Conservation (phyloP, 305 asterid species). For the Nicotiana rustica region DNA sequence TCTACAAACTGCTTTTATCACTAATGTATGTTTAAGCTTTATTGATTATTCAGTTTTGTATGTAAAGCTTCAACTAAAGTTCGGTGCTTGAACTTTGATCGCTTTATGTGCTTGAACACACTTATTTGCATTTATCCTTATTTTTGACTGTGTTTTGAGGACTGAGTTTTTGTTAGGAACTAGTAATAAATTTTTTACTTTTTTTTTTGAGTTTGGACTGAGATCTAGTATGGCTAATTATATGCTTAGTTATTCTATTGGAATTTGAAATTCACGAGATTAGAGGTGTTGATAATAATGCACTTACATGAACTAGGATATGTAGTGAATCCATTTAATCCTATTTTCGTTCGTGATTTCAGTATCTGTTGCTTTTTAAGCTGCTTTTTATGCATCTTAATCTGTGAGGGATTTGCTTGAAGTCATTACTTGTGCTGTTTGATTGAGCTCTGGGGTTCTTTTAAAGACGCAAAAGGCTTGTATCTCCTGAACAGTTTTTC, state of each 20-base stretch:
- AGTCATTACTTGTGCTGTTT: not conserved
- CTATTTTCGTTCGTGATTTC: not conserved
- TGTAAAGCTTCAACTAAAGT: not conserved
- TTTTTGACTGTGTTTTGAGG: not conserved
- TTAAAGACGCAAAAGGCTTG: not conserved
- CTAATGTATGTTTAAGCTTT: not conserved
- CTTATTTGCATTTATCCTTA: not conserved
- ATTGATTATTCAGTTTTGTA: not conserved
- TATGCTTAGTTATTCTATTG: not conserved
- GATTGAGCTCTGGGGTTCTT: not conserved
- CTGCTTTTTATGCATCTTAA: not conserved
- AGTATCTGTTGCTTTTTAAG: not conserved
- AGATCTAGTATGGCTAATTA: not conserved
- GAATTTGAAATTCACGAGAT: not conserved
- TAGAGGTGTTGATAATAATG: constrained; percentile 6
- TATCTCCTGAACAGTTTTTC: not conserved
- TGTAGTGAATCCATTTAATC: not conserved
- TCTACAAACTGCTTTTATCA: not conserved
- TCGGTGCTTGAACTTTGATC: constrained; percentile 1
- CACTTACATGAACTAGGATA: not conserved
- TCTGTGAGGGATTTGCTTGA: not conserved
- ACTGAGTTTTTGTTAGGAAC: not conserved
- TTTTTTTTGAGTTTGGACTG: not conserved
- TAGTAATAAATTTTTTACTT: not conserved
- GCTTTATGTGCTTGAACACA: not conserved